Evolutionary conservation across 345 rosid genomes (phyloP).

Genomic region (Arabidopsis arenosa): DNA sequence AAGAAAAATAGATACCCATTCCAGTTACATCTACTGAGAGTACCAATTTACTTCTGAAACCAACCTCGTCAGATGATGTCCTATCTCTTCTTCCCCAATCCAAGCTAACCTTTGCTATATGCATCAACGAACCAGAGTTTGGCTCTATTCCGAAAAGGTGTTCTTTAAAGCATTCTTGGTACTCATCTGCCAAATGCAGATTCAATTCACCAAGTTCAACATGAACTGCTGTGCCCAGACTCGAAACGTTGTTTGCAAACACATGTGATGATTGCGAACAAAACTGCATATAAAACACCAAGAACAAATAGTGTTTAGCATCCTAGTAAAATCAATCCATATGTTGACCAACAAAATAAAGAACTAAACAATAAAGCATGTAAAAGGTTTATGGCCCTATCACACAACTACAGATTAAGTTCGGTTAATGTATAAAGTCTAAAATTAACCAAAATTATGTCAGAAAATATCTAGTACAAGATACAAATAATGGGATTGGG

Average conservation of each 20-base stretch:
- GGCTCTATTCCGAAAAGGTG: constrained; percentile 86
- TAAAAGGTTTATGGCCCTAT: constrained; percentile 9
- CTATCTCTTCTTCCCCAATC: constrained; percentile 90
- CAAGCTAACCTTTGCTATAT: constrained; percentile 85
- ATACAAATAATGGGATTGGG: constrained; percentile 12
- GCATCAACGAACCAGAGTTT: constrained; percentile 87
- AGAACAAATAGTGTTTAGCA: constrained; percentile 13
- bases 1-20: constrained; percentile 72
- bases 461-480: background rate
- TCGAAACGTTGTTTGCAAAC: constrained; percentile 90
- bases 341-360: background rate
- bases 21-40: constrained; percentile 89
- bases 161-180: constrained; percentile 88
- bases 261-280: constrained; percentile 96
- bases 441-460: background rate
- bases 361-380: constrained; percentile 21
- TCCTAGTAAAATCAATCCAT: constrained; percentile 2
- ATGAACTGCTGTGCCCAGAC: constrained; percentile 72
- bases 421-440: constrained; percentile 3
- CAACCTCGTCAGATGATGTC: constrained; percentile 67
- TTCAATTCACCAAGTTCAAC: constrained; percentile 96
- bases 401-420: constrained; percentile 3
- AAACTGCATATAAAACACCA: constrained; percentile 57
- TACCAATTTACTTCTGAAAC: constrained; percentile 65
- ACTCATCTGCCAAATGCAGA: constrained; percentile 92